A percentile compares a stretch with the other conserved stretches of the same genome.
Evolutionary conservation across 768 basidiomycete genomes (phyloP).

Genomic region (Leccinum aurantiacum): DNA sequence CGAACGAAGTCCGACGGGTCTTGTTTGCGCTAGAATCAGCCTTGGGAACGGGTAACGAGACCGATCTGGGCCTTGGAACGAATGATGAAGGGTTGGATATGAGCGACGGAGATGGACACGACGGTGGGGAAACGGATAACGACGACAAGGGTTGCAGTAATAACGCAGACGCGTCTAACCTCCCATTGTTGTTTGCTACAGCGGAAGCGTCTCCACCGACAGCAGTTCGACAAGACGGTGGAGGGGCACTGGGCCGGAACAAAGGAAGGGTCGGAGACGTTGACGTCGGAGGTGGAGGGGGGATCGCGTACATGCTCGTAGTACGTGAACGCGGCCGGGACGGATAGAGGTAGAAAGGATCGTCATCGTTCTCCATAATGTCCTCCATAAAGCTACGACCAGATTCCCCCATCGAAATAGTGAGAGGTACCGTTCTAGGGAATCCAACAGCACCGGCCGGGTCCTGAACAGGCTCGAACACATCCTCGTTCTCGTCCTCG

Average conservation of each 20-base stretch:
- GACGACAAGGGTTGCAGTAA: conserved; percentile 30
- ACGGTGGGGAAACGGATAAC: conserved; percentile 13
- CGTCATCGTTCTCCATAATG: conserved; percentile 20
- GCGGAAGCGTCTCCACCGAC: conserved; percentile 1
- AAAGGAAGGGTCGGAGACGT: conserved; percentile 18
- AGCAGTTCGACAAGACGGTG: conserved; percentile 25
- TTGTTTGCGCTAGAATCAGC: conserved; percentile 6
- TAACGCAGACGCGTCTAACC: conserved; percentile 26
- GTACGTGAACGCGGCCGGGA: conserved; percentile 28
- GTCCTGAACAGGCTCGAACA: conserved; percentile 19
- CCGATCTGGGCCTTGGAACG: conserved; percentile 25
- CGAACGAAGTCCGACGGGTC: conserved; percentile 19
- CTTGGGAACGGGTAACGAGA: conserved; percentile 22
- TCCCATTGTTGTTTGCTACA: conserved; percentile 1
- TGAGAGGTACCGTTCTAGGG: conserved; percentile 12
- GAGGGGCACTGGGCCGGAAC: conserved; percentile 27
- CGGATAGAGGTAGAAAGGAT: conserved; percentile 26
- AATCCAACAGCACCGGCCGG: conserved; percentile 21
- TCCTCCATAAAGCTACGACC: neutral
- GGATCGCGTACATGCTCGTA: conserved; percentile 26
- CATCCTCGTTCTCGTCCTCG: conserved; percentile 37
- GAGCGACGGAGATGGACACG: conserved; percentile 5
- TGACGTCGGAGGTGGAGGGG: conserved; percentile 7
- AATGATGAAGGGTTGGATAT: conserved; percentile 11
- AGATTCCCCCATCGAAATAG: conserved; percentile 2